Conservation (phyloP, 495 filamentous ascomycete genomes). For the Neohortaea acidophila region DNA sequence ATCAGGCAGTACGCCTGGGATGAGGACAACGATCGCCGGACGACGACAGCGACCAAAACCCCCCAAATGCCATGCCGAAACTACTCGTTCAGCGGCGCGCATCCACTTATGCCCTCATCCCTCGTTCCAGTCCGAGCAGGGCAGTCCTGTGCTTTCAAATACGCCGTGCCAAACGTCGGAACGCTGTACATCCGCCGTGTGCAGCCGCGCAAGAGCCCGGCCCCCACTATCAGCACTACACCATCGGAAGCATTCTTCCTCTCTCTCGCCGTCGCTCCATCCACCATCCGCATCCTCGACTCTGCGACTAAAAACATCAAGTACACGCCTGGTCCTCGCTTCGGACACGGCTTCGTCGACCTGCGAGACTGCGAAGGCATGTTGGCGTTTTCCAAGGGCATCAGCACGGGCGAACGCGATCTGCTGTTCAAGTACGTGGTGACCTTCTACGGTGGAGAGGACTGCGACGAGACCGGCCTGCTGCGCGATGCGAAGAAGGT, state of each 20-base stretch:
- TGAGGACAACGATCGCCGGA: too few relatives aligned
- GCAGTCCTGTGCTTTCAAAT: neutral
- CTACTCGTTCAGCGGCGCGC: too few relatives aligned
- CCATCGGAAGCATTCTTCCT: too few relatives aligned
- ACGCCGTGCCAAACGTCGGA: neutral
- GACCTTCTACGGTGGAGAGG: neutral
- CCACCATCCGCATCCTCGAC: neutral
- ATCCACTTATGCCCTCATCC: too few relatives aligned
- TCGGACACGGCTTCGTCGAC: neutral
- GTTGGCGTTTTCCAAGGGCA: neutral
- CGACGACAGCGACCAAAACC: too few relatives aligned
- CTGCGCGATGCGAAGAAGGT: too few relatives aligned
- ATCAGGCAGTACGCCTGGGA: too few relatives aligned
- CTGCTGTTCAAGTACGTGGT: neutral
- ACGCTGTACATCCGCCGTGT: neutral
- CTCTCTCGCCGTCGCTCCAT: neutral
- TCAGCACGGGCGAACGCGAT: neutral
- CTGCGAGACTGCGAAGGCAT: neutral
- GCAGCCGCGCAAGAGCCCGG: too few relatives aligned
- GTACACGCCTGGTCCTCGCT: neutral
- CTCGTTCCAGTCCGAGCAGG: neutral
- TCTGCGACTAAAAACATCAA: neutral
- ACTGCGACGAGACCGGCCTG: too few relatives aligned
- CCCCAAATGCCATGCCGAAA: too few relatives aligned
- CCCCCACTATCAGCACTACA: too few relatives aligned